Evolutionary conservation across 495 filamentous ascomycete species (phyloP).

Genomic region (Tuber calosporum): DNA sequence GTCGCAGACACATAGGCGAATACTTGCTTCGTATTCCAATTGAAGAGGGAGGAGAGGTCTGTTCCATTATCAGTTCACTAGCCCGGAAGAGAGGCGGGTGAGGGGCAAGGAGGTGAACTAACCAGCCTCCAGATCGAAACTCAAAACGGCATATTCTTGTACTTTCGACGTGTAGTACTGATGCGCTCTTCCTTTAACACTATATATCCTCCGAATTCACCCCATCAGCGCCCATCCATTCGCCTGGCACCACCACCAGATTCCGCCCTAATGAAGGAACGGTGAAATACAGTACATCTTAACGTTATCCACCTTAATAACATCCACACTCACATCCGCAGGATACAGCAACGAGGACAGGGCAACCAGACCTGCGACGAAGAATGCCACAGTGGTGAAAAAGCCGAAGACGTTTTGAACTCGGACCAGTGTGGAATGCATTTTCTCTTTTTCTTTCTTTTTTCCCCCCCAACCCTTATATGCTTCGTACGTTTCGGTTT

Average conservation of each 20-base stretch:
- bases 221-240: slow-evolving; percentile 55
- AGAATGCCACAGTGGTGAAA: slow-evolving; percentile 89
- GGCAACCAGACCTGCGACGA: slow-evolving; percentile 69
- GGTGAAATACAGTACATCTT: slow-evolving; percentile 20
- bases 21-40: slow-evolving; percentile 99
- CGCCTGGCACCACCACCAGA: not conserved
- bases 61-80: slow-evolving; percentile 3
- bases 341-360: slow-evolving; percentile 65
- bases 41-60: slow-evolving; percentile 86
- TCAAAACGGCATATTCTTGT: slow-evolving; percentile 92
- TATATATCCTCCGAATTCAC: slow-evolving; percentile 59
- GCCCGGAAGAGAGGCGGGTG: not conserved
- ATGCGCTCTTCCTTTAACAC: slow-evolving; percentile 83
- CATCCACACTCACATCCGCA: slow-evolving; percentile 54
- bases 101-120: not conserved
- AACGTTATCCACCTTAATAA: slow-evolving; percentile 50
- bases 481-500: not conserved
- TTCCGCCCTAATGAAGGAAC: not conserved
- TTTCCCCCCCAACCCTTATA: not conserved
- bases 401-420: slow-evolving; percentile 91
- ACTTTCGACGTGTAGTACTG: slow-evolving; percentile 80
- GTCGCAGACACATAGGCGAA: slow-evolving; percentile 58
- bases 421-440: slow-evolving; percentile 82
- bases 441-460: slow-evolving; percentile 40
- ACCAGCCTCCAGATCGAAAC: slow-evolving; percentile 75